Conservation (phyloP, 1,284 basidiomycete genomes). For the Pyrrhoderma lamaoense region DNA sequence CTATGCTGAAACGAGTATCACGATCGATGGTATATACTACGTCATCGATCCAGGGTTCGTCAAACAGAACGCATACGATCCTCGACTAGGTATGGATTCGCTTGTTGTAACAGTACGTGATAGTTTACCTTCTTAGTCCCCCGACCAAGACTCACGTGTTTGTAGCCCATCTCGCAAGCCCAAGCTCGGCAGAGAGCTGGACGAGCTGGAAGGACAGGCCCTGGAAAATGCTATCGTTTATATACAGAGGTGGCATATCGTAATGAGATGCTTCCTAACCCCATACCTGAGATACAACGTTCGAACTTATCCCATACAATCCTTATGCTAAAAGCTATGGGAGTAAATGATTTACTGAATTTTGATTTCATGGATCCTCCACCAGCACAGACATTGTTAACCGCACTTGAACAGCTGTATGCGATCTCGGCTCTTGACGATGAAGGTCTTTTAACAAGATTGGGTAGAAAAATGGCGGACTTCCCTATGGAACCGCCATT, state of each 20-base stretch:
- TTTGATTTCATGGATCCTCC: slow-evolving; percentile 99
- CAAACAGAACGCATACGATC: slow-evolving; percentile 99
- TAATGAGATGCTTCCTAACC: slow-evolving; percentile 98
- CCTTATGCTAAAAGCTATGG: slow-evolving; percentile 96
- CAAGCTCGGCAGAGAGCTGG: slow-evolving; percentile 94
- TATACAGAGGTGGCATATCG: slow-evolving; percentile 97
- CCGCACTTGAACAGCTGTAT: slow-evolving; percentile 89
- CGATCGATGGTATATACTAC: slow-evolving; percentile 98
- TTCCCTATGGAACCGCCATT: slow-evolving; percentile 96
- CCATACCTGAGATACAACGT: slow-evolving; percentile 96
- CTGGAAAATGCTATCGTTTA: slow-evolving; percentile 96
- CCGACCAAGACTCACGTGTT: neutral
- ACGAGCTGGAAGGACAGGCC: slow-evolving; percentile 95
- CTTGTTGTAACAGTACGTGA: slow-evolving; percentile 76
- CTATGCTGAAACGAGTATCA: slow-evolving; percentile 97
- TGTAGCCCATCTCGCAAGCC: slow-evolving; percentile 91
- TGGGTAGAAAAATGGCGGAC: slow-evolving; percentile 98
- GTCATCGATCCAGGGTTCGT: slow-evolving; percentile 98
- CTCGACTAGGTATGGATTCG: slow-evolving; percentile 96
- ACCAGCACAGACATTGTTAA: slow-evolving; percentile 91
- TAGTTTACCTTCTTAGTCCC: neutral
- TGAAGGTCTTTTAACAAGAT: slow-evolving; percentile 87
- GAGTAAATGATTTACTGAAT: slow-evolving; percentile 94
- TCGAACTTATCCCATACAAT: slow-evolving; percentile 93
- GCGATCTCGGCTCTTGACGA: slow-evolving; percentile 95